Evolutionary conservation across 208 protist species (phyloP).

Genomic region (Acanthamoeba culbertsoni): DNA sequence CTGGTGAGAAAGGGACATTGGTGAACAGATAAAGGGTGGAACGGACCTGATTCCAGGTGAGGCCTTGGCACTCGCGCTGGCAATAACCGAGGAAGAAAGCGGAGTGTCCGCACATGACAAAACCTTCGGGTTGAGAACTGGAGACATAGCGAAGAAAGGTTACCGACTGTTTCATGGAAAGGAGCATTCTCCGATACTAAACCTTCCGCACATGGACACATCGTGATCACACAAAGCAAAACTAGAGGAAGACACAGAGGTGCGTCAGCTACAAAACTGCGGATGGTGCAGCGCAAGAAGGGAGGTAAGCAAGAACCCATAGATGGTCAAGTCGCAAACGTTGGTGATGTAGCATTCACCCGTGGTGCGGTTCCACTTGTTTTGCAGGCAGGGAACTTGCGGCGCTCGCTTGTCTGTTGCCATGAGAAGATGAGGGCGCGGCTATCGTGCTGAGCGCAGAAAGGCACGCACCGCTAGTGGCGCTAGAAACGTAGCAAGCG

Average conservation of each 20-base stretch:
- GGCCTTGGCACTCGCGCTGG: not conserved
- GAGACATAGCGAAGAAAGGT: not conserved
- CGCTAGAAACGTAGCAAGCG: no score
- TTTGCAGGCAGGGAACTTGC: slow-evolving; percentile 13
- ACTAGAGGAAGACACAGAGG: not conserved
- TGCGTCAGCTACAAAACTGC: not conserved
- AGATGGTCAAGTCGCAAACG: not conserved
- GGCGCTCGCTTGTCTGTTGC: not conserved
- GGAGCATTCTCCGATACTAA: not conserved
- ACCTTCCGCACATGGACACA: slow-evolving; percentile 7
- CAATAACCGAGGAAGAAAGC: not conserved
- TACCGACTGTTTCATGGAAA: not conserved
- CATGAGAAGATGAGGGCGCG: not conserved
- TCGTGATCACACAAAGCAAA: slow-evolving; percentile 5
- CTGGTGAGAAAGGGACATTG: not conserved
- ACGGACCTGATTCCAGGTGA: not conserved
- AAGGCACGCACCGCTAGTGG: no score
- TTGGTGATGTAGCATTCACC: slow-evolving; percentile 42
- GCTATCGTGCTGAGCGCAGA: no score
- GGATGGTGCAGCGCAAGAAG: not conserved
- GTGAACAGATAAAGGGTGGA: not conserved
- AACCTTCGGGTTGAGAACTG: not conserved
- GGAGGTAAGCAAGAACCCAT: not conserved
- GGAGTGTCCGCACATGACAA: not conserved
- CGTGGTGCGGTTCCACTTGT: not conserved